phyloP scores from a whole-genome alignment of 1,284 basidiomycete species.

The Boletus semigastroideus region DNA sequence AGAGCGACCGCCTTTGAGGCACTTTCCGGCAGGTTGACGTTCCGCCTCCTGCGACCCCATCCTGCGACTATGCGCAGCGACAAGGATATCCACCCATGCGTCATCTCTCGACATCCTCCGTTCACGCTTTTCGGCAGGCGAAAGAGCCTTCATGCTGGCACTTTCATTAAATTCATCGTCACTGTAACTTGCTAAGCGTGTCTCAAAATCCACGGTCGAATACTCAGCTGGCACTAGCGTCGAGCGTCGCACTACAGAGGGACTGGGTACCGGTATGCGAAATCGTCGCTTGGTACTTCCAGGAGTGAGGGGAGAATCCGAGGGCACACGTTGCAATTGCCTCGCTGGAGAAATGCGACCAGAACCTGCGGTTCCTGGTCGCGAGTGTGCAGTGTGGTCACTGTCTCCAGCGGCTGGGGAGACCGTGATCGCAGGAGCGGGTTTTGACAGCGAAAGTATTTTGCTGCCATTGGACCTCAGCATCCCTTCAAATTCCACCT shows the following conservation, averaged over 20 bases:
- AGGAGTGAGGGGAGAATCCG: constrained; percentile 32
- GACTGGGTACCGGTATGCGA: constrained; percentile 55
- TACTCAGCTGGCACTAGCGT: constrained; percentile 63
- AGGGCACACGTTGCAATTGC: constrained; percentile 27
- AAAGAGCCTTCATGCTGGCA: constrained; percentile 25
- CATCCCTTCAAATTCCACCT: constrained; percentile 80
- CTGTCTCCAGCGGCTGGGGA: constrained; percentile 21
- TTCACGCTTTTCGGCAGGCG: constrained; percentile 44
- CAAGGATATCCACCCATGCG: constrained; percentile 83
- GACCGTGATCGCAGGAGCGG: constrained; percentile 22
- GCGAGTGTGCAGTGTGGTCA: constrained; percentile 20
- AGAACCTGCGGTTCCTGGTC: constrained; percentile 27
- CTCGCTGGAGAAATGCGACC: constrained; percentile 16
- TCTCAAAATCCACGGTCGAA: constrained; percentile 75
- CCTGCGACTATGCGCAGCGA: constrained; percentile 60
- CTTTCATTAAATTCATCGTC: constrained; percentile 52
- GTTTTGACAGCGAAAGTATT: constrained; percentile 50
- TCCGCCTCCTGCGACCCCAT: constrained; percentile 61
- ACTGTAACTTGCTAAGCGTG: constrained; percentile 63
- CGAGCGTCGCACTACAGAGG: constrained; percentile 44
- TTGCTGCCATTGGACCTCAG: constrained; percentile 62
- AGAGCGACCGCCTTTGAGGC: constrained; percentile 39
- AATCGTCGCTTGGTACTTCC: constrained; percentile 46
- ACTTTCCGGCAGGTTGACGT: constrained; percentile 34
- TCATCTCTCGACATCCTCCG: constrained; percentile 62